phyloP scores from a whole-genome alignment of 371 early-diverging fungal genomes.

The Basidiobolus meristosporus region DNA sequence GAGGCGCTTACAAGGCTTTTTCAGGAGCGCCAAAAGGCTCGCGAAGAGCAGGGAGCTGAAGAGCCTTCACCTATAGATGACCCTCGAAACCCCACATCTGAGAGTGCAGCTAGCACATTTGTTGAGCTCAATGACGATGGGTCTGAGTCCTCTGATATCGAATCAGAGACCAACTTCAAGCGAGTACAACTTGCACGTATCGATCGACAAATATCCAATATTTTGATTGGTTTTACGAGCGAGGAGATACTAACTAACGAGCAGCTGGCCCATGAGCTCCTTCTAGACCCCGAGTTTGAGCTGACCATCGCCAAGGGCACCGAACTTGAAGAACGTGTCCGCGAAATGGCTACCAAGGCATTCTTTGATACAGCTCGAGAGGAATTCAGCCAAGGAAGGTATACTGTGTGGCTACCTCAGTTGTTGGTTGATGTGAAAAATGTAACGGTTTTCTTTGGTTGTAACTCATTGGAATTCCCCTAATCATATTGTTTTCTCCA shows the following conservation, averaged over 20 bases:
- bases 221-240: background rate
- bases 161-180: background rate
- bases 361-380: slow-evolving; percentile 35
- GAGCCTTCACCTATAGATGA: background rate
- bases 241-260: slow-evolving; percentile 22
- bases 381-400: slow-evolving; percentile 20
- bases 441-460: no score
- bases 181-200: background rate
- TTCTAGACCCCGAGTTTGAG: slow-evolving; percentile 53
- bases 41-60: slow-evolving; percentile 10
- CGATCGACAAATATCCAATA: slow-evolving; percentile 1
- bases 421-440: background rate
- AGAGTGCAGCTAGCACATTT: background rate
- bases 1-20: slow-evolving; percentile 15
- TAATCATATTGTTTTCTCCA: background rate
- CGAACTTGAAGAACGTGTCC: slow-evolving; percentile 28
- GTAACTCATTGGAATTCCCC: no score
- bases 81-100: background rate
- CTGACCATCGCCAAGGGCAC: slow-evolving; percentile 15
- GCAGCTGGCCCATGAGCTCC: slow-evolving; percentile 56
- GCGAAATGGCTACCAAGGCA: slow-evolving; percentile 28
- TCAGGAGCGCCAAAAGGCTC: slow-evolving; percentile 3
- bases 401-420: slow-evolving; percentile 1
- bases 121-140: no score
- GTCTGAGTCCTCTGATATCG: background rate